Evolutionary conservation across 768 basidiomycete species (phyloP), one percentile per base, ranked within the genome.

Genomic region (Brasilioporus rufonigricans): DNA sequence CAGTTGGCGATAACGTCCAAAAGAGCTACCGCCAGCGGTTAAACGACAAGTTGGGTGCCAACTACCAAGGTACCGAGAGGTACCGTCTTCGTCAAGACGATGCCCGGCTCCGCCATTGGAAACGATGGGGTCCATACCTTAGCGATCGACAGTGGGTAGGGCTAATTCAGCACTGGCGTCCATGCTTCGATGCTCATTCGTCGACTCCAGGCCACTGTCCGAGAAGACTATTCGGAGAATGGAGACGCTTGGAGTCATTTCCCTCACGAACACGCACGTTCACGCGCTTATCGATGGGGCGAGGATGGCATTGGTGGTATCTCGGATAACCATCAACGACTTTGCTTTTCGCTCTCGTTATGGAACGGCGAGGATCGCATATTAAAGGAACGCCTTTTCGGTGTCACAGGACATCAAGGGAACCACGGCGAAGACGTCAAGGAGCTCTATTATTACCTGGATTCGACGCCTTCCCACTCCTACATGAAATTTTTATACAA

Each of bases 401-500:
- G 97, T 57, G 87, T 96, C 50, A 98, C 96, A 39, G 94, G 94
- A 8, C 91, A 94, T 66, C 89, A 99, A 76, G 96, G 97, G 44
- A 99, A 99, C 69, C 97, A 99, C 71, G 97, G 97, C 59, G 97
- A 99, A 73, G 97, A 99, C 67, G 94, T 96, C 76, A 98, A 98
- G 73, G 97, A 99, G 68, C 76, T 98, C 27, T 99, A 99, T 72
- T 99, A 96, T 70, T 99, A 99, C 72, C 83, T 99, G 57, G 97
- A 98, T 71, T 96, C 93, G 35, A 98, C 97, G 1, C 97, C 97
- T 35, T 98, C 97, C 2, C 97, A 99, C 66, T 97, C 95, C 7
- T 99, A 98, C 80, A 98, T 99, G 97, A 99, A 99, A 72, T 98
- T 92, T 73, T 76, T 98, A 53, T 99, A 99, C 83, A 99, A 99